Evolutionary conservation across 2,329 filamentous ascomycete species (phyloP).

Genomic region (Niveomyces coronatus): DNA sequence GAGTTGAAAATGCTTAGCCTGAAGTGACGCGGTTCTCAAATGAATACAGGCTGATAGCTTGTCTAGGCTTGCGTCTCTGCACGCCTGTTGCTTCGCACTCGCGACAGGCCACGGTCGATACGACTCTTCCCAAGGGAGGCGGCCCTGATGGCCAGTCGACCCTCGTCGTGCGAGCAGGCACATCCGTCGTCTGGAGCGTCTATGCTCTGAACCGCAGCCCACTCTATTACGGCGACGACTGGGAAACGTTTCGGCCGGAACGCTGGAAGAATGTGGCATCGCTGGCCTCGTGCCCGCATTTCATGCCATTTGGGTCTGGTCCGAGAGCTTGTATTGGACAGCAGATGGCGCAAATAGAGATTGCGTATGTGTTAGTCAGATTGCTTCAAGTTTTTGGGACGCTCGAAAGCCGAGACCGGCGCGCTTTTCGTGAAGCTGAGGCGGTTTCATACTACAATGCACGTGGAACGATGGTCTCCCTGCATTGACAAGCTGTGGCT

Average conservation of each 20-base stretch:
- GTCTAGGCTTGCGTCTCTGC: slow-evolving; percentile 4
- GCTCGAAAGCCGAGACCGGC: slow-evolving; percentile 1
- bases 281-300: background rate
- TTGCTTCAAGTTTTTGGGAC: slow-evolving; percentile 3
- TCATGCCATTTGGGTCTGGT: slow-evolving; percentile 9
- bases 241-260: slow-evolving; percentile 6
- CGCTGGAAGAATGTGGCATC: background rate
- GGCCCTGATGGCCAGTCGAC: slow-evolving; percentile 37
- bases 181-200: slow-evolving; percentile 21
- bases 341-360: slow-evolving; percentile 7
- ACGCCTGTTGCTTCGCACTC: slow-evolving; percentile 25
- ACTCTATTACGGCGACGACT: slow-evolving; percentile 6
- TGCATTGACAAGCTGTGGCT: background rate
- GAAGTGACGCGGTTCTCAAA: background rate
- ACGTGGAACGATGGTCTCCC: slow-evolving; percentile 2
- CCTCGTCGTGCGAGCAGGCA: slow-evolving; percentile 38
- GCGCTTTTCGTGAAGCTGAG: slow-evolving; percentile 6
- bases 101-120: slow-evolving; percentile 27
- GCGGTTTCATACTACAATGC: slow-evolving; percentile 6
- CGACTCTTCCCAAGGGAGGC: slow-evolving; percentile 40
- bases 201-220: slow-evolving; percentile 8
- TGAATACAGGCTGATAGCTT: background rate
- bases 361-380: slow-evolving; percentile 6
- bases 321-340: slow-evolving; percentile 7
- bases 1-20: background rate